Evolutionary conservation across 2,329 filamentous ascomycete species (phyloP), one percentile per base, ranked within the genome.

Genomic region (Fusarium nisikadoi): DNA sequence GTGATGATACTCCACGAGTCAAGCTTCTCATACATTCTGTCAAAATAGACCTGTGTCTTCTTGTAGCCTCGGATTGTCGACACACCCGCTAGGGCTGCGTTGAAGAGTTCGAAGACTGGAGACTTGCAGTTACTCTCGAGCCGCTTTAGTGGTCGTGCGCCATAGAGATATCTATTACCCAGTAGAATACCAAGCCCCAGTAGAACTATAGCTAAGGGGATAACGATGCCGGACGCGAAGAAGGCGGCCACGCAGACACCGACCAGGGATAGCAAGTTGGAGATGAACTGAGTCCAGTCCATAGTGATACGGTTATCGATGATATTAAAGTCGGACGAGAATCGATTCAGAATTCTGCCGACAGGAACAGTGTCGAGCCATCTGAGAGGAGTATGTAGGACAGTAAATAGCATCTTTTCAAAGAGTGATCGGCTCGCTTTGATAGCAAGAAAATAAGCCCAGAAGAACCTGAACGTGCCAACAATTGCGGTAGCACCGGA

Each of bases 281-380:
- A 87, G 27, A 88, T 81, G 36, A 89, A 86, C 73, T 90, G 89
- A 9, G 85, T 86, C 68, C 94, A 79, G 55, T 92, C 88, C 72
- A 88, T 87, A 11, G 90, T 88, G 54, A 94, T 83, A 39, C 88
- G 86, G 11, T 88, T 90, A 80, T 95, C 93, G 53, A 95, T 88
- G 43, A 90, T 86, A 73, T 91, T 89, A 80, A 95, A 94, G 80
- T 95, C 93, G 6, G 91, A 86, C 1, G 92, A 94, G 79, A 95
- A 94, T 4, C 93, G 87, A 81, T 95, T 95, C 25, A 95, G 84
- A 41, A 95, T 89, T 49, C 93, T 88, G 5, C 93, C 93, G 3
- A 94, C 84, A 0, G 93, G 93, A 1, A 94, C 91, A 0, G 93
- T 95, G 77, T 95, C 93, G 41, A 95, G 86, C 92, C 92, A 94